A percentile compares a stretch with the other conserved stretches of the same genome.
These are phyloP conservation scores for Carex scoparia DNA, from an alignment of 176 grass and related monocot genomes.

Conservation along the genomic window DNA sequence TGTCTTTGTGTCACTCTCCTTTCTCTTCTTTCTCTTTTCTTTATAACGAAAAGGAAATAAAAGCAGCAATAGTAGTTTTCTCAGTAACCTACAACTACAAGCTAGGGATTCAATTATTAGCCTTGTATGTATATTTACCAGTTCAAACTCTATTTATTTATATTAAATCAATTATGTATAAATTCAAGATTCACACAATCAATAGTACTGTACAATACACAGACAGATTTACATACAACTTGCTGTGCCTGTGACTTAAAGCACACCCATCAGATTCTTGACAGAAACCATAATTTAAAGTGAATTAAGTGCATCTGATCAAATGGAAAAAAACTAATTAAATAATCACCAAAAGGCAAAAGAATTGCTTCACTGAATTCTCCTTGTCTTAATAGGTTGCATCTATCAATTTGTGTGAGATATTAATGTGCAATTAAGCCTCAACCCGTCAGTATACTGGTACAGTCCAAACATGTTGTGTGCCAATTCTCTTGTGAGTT, in stretches of 20 bases:
- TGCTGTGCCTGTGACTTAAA: not conserved
- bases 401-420: too few relatives aligned
- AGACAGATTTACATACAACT: not conserved
- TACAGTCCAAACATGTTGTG: too few relatives aligned
- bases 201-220: not conserved
- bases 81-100: not conserved
- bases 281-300: not conserved
- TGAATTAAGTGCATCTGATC: not conserved
- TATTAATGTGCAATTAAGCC: too few relatives aligned
- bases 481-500: too few relatives aligned
- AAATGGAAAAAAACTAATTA: not conserved
- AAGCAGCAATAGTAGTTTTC: slow-evolving; percentile 14
- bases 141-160: too few relatives aligned
- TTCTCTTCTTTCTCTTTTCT: not conserved
- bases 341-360: not conserved
- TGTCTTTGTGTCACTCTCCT: not conserved
- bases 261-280: not conserved
- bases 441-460: too few relatives aligned
- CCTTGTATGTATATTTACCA: not conserved
- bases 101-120: slow-evolving; percentile 6
- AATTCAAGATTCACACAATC: not conserved
- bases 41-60: slow-evolving; percentile 10
- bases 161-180: not conserved
- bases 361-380: not conserved
- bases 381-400: too few relatives aligned